Conservation (phyloP, 2,329 filamentous ascomycete genomes). For the Ophiostoma sp. region DNA sequence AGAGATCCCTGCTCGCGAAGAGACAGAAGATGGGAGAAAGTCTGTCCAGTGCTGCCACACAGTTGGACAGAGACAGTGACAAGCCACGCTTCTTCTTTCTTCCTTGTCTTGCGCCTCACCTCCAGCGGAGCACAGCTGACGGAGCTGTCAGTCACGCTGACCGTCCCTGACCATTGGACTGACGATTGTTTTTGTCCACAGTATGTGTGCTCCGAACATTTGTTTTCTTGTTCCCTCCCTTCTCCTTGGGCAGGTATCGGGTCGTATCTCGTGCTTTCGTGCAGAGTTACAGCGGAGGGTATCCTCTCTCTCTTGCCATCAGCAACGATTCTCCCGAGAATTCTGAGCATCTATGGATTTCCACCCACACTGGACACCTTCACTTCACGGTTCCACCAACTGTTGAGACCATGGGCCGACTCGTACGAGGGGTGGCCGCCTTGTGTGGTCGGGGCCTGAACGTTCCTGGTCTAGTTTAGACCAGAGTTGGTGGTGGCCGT, state of each 20-base stretch:
- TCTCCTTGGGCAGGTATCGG: too few relatives aligned
- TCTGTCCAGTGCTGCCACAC: too few relatives aligned
- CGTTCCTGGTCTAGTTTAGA: neutral
- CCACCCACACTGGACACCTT: neutral
- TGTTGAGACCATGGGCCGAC: neutral
- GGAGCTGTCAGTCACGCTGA: neutral
- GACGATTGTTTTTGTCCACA: too few relatives aligned
- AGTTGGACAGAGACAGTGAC: neutral
- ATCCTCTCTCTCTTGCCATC: neutral
- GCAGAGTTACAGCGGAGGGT: neutral
- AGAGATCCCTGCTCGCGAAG: neutral
- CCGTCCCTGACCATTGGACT: too few relatives aligned
- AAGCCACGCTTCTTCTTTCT: neutral
- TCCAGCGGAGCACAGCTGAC: neutral
- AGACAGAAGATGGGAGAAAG: neutral
- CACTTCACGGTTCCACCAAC: neutral
- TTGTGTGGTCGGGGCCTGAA: neutral
- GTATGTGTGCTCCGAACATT: too few relatives aligned
- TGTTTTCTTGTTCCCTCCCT: too few relatives aligned
- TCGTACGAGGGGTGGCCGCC: neutral
- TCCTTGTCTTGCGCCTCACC: neutral
- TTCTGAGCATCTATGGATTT: neutral
- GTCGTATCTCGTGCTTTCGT: neutral
- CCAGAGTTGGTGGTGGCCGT: neutral
- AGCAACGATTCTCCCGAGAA: neutral